A percentile compares a stretch with the other conserved stretches of the same genome.
Conservation (phyloP, 257 asterid species). For the Misopates orontium region DNA sequence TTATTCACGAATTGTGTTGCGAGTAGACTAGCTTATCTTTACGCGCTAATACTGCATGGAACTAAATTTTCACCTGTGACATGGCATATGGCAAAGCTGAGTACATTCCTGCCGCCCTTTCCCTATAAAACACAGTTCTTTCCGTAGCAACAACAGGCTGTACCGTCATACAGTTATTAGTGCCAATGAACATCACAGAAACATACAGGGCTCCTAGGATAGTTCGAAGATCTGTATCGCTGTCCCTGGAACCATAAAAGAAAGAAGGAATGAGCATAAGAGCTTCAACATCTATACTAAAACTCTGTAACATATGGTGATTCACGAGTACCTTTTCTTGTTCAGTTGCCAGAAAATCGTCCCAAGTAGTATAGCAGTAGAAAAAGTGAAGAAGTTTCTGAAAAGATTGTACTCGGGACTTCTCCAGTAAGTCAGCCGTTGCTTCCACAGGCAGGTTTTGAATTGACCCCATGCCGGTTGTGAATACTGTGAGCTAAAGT, state of each 20-base stretch:
- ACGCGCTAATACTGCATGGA: not conserved
- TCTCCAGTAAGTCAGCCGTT: conserved; percentile 87
- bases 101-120: conserved; percentile 84
- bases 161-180: conserved; percentile 68
- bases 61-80: conserved; percentile 54
- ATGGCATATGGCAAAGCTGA: conserved; percentile 82
- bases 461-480: conserved; percentile 62
- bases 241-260: conserved; percentile 37
- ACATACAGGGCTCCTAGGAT: conserved; percentile 74
- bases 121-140: conserved; percentile 70
- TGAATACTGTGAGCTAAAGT: conserved; percentile 65
- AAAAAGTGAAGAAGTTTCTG: conserved; percentile 60
- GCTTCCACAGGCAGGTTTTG: conserved; percentile 74
- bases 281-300: too few species aligned
- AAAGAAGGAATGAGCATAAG: conserved; percentile 16
- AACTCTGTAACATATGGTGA: too few species aligned
- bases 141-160: conserved; percentile 73
- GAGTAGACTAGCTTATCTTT: too few species aligned
- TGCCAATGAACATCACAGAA: conserved; percentile 67
- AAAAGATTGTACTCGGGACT: conserved; percentile 90
- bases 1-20: too few species aligned
- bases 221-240: conserved; percentile 52
- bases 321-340: conserved; percentile 40
- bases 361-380: conserved; percentile 69
- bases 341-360: conserved; percentile 75